A percentile compares a stretch with the other conserved stretches of the same genome.
Evolutionary conservation across 169 alveolate genomes (phyloP).

Genomic region (Besnoitia besnoiti): DNA sequence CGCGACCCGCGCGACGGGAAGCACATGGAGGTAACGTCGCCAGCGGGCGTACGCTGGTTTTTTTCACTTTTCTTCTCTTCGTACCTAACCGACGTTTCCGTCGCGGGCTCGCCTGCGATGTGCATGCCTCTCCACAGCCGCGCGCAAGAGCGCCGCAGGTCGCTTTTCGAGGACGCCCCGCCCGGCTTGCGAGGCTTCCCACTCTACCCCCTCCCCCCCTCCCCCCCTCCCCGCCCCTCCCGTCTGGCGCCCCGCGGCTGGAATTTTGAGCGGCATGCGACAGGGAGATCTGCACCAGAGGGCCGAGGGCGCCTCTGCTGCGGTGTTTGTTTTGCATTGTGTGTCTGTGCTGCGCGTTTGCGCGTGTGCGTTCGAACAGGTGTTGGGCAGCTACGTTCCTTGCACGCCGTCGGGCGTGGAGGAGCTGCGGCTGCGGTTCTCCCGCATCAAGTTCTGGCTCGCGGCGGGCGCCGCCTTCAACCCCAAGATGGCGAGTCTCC

Average conservation of each 20-base stretch:
- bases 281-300: not conserved
- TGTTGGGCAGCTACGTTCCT: constrained; percentile 72
- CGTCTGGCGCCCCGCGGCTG: too few species aligned
- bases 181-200: too few species aligned
- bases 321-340: not conserved
- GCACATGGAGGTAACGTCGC: constrained; percentile 88
- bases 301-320: not conserved
- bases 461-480: constrained; percentile 84
- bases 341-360: not conserved
- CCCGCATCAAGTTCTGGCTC: constrained; percentile 87
- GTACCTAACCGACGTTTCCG: too few species aligned
- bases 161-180: too few species aligned
- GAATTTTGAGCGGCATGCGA: too few species aligned
- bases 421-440: constrained; percentile 85
- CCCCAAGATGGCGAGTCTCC: constrained; percentile 10
- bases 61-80: not conserved
- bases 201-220: too few species aligned
- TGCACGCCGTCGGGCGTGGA: constrained; percentile 65
- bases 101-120: too few species aligned
- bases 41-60: not conserved
- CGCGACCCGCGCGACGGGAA: constrained; percentile 89
- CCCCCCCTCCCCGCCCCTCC: too few species aligned
- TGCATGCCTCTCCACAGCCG: too few species aligned
- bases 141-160: too few species aligned
- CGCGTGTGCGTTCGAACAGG: not conserved